Base-by-base conservation (phyloP, 2,329 filamentous ascomycete genomes). In the Penicillium sp. region DNA sequence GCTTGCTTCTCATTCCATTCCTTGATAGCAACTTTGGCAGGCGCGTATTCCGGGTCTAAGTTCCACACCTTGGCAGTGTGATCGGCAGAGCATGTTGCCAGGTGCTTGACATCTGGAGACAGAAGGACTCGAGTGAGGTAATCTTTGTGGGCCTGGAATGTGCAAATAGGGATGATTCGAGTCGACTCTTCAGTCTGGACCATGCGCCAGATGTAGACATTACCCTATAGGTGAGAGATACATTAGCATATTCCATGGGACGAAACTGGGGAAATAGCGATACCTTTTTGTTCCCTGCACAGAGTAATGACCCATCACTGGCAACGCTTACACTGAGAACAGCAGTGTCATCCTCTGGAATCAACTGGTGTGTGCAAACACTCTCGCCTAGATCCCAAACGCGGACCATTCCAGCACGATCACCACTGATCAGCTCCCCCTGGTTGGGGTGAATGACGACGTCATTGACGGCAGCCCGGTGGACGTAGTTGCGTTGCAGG, bases 401-500 rank as follows among this genome's bases (percentile, higher is more conserved):
- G 42, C 93, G 84, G 59, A 99, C 92, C 73, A 92, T 96, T 48
- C 95, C 95, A 48, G 90, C 88, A 33, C 93, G 87, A 74, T 99
- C 95, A 73, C 93, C 97, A 74, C 91, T 96, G 70, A 99, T 96
- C 60, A 99, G 89, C 79, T 99, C 95, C 59, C 93, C 95, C 79
- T 99, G 95, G 72, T 99, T 99, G 0, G 95, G 95, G 74, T 99
- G 95, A 55, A 99, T 99, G n/a, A 98, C 95, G 9, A 99, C 95
- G 75, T 99, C 95, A 71, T 97, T 99, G 52, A 93, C 95, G 0
- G 95, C 88, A 33, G 87, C 88, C 53, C 89, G 90, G 73, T 99
- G 95, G 65, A 85, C 88, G 75, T 99, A 99, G 77, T 93, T 96
- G 54, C 95, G 86, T 77, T 99, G 95, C 54, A 98, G 87, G 57